Percentiles rank a stretch among this genome's conserved stretches.
Evolutionary conservation across 768 basidiomycete species (phyloP).

Genomic region (Xanthoconium stramineum): DNA sequence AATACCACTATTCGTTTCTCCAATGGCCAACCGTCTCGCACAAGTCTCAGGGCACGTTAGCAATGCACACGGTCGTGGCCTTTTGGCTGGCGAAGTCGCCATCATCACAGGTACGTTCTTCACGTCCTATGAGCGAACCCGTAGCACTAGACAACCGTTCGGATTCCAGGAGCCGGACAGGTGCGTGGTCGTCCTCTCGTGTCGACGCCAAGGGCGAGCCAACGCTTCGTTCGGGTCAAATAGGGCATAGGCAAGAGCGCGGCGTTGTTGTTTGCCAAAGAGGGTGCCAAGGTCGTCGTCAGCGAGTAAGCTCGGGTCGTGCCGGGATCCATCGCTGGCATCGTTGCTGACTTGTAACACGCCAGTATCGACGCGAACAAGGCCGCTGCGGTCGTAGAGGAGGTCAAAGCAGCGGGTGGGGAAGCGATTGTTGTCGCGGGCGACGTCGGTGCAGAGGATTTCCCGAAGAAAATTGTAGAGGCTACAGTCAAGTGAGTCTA

Average conservation of each 20-base stretch:
- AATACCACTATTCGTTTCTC: neutral
- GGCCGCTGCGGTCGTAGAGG: conserved; percentile 60
- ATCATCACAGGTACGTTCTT: conserved; percentile 72
- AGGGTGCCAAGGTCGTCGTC: conserved; percentile 84
- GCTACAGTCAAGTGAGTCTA: conserved; percentile 70
- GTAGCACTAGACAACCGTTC: neutral
- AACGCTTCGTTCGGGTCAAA: neutral
- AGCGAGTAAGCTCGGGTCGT: conserved; percentile 56
- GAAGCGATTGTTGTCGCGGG: conserved; percentile 72
- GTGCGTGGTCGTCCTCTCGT: conserved; percentile 32
- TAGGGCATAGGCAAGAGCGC: conserved; percentile 77
- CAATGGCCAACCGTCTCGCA: conserved; percentile 56
- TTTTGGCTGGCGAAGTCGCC: conserved; percentile 74
- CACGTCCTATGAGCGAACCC: neutral
- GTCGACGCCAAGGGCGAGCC: neutral
- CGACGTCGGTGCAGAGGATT: conserved; percentile 81
- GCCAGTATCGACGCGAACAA: conserved; percentile 69
- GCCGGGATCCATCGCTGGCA: neutral
- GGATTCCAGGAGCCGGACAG: conserved; percentile 67
- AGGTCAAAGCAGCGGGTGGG: conserved; percentile 72
- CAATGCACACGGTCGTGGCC: conserved; percentile 47
- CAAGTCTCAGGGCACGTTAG: conserved; percentile 72
- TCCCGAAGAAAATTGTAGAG: conserved; percentile 73
- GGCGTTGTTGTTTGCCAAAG: conserved; percentile 76
- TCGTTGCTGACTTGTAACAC: conserved; percentile 1